Percentiles rank a stretch among this genome's conserved stretches.
Evolutionary conservation across 352 stramenopile species (phyloP).

Genomic region (Pythium dissimile): DNA sequence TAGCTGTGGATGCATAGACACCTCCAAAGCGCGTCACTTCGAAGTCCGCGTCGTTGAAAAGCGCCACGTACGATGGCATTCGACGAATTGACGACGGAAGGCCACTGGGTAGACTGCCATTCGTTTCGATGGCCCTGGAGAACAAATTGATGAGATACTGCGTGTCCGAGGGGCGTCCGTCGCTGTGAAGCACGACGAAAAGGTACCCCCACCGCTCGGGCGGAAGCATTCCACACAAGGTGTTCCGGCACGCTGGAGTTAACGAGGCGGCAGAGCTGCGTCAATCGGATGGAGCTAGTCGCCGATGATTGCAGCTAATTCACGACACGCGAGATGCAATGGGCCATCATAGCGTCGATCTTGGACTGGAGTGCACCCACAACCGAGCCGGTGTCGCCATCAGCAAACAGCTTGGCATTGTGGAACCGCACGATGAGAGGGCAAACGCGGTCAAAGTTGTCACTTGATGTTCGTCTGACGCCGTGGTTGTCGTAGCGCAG

Average conservation of each 20-base stretch:
- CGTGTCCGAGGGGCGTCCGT: neutral
- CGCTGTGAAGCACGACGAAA: neutral
- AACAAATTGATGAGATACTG: neutral
- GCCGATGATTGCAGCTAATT: constrained; percentile 7
- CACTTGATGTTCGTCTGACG: neutral
- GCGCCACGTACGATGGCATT: constrained; percentile 21
- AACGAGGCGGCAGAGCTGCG: constrained; percentile 28
- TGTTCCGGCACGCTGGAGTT: constrained; percentile 33
- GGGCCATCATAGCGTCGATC: constrained; percentile 33
- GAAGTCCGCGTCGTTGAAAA: constrained; percentile 51
- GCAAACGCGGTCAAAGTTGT: constrained; percentile 18
- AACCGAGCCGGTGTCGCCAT: neutral
- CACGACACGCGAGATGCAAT: constrained; percentile 4
- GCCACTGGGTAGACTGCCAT: constrained; percentile 36
- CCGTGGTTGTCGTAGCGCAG: constrained; percentile 27
- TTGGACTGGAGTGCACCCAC: constrained; percentile 5
- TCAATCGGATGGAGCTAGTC: neutral
- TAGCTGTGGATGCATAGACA: constrained; percentile 25
- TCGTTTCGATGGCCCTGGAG: constrained; percentile 30
- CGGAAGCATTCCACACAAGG: neutral
- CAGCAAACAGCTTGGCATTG: constrained; percentile 25
- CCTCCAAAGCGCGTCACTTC: constrained; percentile 34
- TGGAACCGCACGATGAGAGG: constrained; percentile 43
- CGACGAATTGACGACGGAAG: constrained; percentile 33
- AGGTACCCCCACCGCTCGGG: neutral